Evolutionary conservation across 305 asterid species (phyloP), one percentile per base, ranked within the genome.

Genomic region (Solanum hybrid): DNA sequence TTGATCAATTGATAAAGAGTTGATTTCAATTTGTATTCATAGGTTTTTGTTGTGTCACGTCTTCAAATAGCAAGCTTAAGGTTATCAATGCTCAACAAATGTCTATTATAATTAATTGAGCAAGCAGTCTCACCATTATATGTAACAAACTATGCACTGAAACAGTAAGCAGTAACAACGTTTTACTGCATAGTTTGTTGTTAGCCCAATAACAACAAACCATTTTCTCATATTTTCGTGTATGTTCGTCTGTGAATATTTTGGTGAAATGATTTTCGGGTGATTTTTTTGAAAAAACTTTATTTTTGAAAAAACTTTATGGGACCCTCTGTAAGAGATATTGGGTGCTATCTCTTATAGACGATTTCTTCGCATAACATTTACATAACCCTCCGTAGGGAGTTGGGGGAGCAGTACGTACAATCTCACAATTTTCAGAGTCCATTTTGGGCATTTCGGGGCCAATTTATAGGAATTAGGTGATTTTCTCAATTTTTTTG

Each of bases 221-320:
- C 0, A 51, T 15, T 51, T 51, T 51, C 22, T 51, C 22, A 14
- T 45, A 51, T 15, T 56, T 56, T 17, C 24, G 0, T 0, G 10
- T 6, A 0, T 7, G 24, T 17, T 56, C 2, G n/a, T 15, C 10
- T 0, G 0, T 56, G n/a, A 51, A 51, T 51, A 51, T 51, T 56
- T 56, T 0, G 24, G 69, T 6, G 1, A 56, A 6, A 56, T 56
- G 0, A 17, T 0, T 56, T 17, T 0, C 1, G 1, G 4, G 24
- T 0, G 24, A 56, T 6, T 56, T 56, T 6, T 17, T 56, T 6
- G 4, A 2, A 15, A 51, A 13, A 6, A 2, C 1, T 56, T 1
- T 17, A 7, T 56, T 6, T 17, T 56, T 6, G 4, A 2, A 15
- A 51, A 13, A 6, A 2, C 1, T 56, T 1, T 17, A 7, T 2